These are phyloP conservation scores for Plasmodium adleri DNA, from an alignment of 169 alveolate genomes.

Conservation along the genomic window DNA sequence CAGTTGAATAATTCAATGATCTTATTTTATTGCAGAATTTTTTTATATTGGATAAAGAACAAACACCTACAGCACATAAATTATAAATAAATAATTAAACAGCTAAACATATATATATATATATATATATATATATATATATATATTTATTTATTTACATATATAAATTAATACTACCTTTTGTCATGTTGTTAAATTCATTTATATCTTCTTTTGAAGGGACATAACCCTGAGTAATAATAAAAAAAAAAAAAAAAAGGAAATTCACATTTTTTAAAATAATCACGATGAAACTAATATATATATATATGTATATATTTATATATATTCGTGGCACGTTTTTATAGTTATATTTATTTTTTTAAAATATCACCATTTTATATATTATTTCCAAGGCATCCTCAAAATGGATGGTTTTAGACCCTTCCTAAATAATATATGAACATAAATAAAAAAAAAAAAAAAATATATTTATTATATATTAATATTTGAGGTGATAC, in stretches of 20 bases:
- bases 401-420: constrained; percentile 26
- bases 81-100: too few species aligned
- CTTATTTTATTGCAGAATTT: constrained; percentile 45
- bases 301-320: too few species aligned
- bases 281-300: not conserved
- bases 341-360: not conserved
- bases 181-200: constrained; percentile 32
- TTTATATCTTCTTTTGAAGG: constrained; percentile 70
- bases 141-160: too few species aligned
- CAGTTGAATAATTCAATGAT: constrained; percentile 19
- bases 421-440: constrained; percentile 34
- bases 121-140: too few species aligned
- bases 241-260: constrained; percentile 19
- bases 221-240: constrained; percentile 50
- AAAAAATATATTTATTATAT: too few species aligned
- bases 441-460: too few species aligned
- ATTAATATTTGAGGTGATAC: too few species aligned
- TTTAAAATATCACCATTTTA: constrained; percentile 24
- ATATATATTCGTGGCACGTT: too few species aligned
- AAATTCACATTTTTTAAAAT: not conserved
- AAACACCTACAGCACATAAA: constrained; percentile 23
- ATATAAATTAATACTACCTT: constrained; percentile 6
- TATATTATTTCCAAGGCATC: constrained; percentile 40
- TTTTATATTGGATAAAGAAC: constrained; percentile 50
- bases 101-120: too few species aligned